Evolutionary conservation across 106 monocot genomes (phyloP).

Genomic region (Acorus gramineus): DNA sequence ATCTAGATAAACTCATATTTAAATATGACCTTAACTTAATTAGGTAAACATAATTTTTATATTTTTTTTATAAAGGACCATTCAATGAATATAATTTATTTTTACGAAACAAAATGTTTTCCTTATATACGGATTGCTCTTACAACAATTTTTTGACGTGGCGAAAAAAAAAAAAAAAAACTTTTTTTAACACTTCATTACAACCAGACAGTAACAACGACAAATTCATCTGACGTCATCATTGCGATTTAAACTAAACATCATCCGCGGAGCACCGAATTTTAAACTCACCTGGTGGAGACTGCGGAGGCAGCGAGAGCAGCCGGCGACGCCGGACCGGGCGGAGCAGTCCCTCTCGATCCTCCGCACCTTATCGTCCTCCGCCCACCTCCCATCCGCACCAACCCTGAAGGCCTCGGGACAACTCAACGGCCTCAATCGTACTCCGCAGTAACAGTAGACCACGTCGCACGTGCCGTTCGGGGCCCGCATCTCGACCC

Average conservation of each 20-base stretch:
- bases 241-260: neutral
- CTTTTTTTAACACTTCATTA: too few species aligned
- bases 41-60: too few species aligned
- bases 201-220: neutral
- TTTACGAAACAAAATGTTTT: too few species aligned
- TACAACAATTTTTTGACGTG: too few species aligned
- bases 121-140: too few species aligned
- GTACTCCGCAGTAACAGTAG: slow-evolving; percentile 73
- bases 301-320: slow-evolving; percentile 50
- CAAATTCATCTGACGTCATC: too few species aligned
- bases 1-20: too few species aligned
- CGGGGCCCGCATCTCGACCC: slow-evolving; percentile 34
- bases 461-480: slow-evolving; percentile 71
- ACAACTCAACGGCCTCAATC: slow-evolving; percentile 50
- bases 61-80: too few species aligned
- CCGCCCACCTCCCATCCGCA: slow-evolving; percentile 34
- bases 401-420: slow-evolving; percentile 7
- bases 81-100: too few species aligned
- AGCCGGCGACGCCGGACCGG: slow-evolving; percentile 38
- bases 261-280: neutral
- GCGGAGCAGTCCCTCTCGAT: slow-evolving; percentile 44
- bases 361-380: slow-evolving; percentile 11
- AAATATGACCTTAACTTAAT: too few species aligned
- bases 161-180: too few species aligned
- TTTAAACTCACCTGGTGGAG: slow-evolving; percentile 46